Evolutionary conservation across 1,284 basidiomycete species (phyloP).

Genomic region (Sporisorium sorghi): DNA sequence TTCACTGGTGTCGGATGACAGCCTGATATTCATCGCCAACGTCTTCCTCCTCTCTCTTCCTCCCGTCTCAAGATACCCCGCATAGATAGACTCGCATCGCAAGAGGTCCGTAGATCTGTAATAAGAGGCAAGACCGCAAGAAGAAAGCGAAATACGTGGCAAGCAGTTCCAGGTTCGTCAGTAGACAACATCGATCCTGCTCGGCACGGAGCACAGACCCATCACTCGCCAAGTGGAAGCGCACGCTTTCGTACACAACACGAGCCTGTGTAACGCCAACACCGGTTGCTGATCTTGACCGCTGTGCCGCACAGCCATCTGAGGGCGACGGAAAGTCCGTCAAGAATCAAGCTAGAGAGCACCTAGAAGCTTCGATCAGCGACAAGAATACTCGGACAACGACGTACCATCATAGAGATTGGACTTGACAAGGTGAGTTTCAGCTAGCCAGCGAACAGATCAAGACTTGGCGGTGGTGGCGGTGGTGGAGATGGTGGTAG

Average conservation of each 20-base stretch:
- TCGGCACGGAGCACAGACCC: background rate
- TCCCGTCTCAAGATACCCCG: constrained; percentile 5
- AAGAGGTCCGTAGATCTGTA: background rate
- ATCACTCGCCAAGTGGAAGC: background rate
- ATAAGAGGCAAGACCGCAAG: background rate
- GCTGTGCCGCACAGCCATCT: background rate
- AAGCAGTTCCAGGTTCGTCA: background rate
- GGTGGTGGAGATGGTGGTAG: background rate
- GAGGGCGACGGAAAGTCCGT: background rate
- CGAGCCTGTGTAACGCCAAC: background rate
- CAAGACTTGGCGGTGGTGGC: background rate
- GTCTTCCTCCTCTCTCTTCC: background rate
- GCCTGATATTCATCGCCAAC: background rate
- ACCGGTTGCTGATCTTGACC: no score
- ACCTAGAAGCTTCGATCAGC: background rate
- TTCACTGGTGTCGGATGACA: background rate
- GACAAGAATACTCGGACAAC: background rate
- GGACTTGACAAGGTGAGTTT: background rate
- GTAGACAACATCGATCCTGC: background rate
- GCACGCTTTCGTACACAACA: background rate
- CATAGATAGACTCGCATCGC: constrained; percentile 6
- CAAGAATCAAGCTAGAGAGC: background rate
- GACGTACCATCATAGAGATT: constrained; percentile 1
- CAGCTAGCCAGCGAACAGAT: background rate
- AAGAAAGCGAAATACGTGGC: background rate